Base-by-base conservation (phyloP, 192 early-diverging fungal genomes). In the Coemansia biformis region DNA sequence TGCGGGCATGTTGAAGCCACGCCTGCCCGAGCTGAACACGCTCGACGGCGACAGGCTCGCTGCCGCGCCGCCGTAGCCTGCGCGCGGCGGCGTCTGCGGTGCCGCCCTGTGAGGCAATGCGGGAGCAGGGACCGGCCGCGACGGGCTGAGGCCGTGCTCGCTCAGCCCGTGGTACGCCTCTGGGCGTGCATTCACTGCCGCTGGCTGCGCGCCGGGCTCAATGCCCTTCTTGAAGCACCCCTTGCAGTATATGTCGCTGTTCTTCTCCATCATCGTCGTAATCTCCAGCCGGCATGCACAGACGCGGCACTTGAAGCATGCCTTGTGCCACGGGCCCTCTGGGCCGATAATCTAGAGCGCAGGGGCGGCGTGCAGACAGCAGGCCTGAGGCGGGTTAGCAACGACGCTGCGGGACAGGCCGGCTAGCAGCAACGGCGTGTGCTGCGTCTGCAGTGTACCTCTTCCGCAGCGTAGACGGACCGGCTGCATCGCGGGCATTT, bases 401-500 rank as follows among this genome's bases (percentile, higher is more conserved):
- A n/a, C n/a, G n/a, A n/a, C n/a, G n/a, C n/a, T n/a, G n/a, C n/a
- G n/a, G n/a, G n/a, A n/a, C n/a, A n/a, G n/a, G n/a, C n/a, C n/a
- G n/a, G n/a, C n/a, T n/a, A n/a, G n/a, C n/a, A n/a, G n/a, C n/a
- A n/a, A n/a, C n/a, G n/a, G n/a, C n/a, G n/a, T n/a, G n/a, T n/a
- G n/a, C n/a, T n/a, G n/a, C n/a, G n/a, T n/a, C n/a, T n/a, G n/a
- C n/a, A n/a, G n/a, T n/a, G n/a, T n/a, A n/a, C n/a, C n/a, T 72
- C 63, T 51, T 77, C 75, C 23, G 67, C 75, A 5, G 68, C 57
- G 33, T 72, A 77, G 11, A 77, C 75, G 40, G 63, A 54, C 43
- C 67, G 66, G 48, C 17, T 41, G 65, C 75, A 77, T 30, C 75
- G 75, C n/a, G 64, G 75, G 44, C 74, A 76, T 37, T 59, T 63